Conservation (phyloP, 2,329 filamentous ascomycete species). For the Lecanosticta acicola region DNA sequence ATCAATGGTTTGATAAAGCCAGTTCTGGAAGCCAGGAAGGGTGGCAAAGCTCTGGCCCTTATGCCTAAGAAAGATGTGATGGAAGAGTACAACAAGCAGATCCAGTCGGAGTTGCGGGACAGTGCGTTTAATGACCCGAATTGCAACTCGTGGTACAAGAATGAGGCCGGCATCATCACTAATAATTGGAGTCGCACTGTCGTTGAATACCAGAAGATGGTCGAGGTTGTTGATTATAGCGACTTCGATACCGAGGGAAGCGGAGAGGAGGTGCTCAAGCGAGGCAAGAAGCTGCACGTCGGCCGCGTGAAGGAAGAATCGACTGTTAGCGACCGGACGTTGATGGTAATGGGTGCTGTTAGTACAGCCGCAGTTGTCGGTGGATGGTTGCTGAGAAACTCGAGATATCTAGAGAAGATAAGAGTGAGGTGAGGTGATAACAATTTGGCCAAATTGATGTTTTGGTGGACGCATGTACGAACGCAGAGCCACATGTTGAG, state of each 20-base stretch:
- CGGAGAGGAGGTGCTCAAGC: slow-evolving; percentile 31
- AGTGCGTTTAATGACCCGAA: slow-evolving; percentile 50
- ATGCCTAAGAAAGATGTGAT: slow-evolving; percentile 40
- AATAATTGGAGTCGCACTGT: slow-evolving; percentile 54
- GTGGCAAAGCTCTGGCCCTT: slow-evolving; percentile 41
- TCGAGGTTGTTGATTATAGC: slow-evolving; percentile 40
- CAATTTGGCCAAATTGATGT: neutral
- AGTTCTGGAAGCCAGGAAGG: slow-evolving; percentile 42
- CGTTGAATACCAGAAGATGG: slow-evolving; percentile 49
- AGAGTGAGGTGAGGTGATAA: slow-evolving; percentile 12
- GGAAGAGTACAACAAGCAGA: slow-evolving; percentile 41
- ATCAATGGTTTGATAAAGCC: slow-evolving; percentile 47
- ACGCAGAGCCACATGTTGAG: too few relatives aligned
- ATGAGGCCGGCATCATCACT: slow-evolving; percentile 48
- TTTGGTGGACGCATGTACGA: too few relatives aligned
- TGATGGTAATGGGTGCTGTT: slow-evolving; percentile 34
- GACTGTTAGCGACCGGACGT: slow-evolving; percentile 34
- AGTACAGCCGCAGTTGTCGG: slow-evolving; percentile 35
- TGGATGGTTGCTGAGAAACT: slow-evolving; percentile 44
- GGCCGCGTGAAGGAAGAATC: slow-evolving; percentile 45
- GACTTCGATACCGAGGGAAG: slow-evolving; percentile 39
- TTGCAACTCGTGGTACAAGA: slow-evolving; percentile 55
- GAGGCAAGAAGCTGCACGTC: slow-evolving; percentile 34
- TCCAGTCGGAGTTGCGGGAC: slow-evolving; percentile 42
- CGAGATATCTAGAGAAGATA: slow-evolving; percentile 21